A percentile compares a stretch with the other conserved stretches of the same genome.
Conservation (phyloP, 352 stramenopile genomes). For the Plasmopara halstedii region DNA sequence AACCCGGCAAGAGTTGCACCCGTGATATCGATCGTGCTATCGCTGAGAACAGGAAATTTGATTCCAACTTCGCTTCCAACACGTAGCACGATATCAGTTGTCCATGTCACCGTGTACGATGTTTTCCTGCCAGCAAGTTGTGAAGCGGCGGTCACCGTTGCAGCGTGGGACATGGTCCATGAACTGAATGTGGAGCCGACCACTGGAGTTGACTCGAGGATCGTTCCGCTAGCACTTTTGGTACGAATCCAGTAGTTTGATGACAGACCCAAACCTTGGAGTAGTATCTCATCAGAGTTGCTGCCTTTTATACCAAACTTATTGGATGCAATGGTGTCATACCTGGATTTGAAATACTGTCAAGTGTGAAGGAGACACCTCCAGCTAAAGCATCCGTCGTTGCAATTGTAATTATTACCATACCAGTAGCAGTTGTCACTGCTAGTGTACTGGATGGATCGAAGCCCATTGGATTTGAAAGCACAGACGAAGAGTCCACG, state of each 20-base stretch:
- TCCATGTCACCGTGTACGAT: slow-evolving; percentile 35
- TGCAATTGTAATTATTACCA: slow-evolving; percentile 32
- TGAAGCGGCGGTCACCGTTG: slow-evolving; percentile 20
- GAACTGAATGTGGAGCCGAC: slow-evolving; percentile 22
- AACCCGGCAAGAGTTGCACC: slow-evolving; percentile 13
- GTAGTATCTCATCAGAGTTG: not conserved
- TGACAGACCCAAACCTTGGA: slow-evolving; percentile 33
- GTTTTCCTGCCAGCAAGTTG: slow-evolving; percentile 23
- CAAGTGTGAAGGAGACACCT: slow-evolving; percentile 34
- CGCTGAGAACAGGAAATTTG: slow-evolving; percentile 30
- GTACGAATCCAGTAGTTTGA: slow-evolving; percentile 36
- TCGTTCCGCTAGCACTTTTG: slow-evolving; percentile 12
- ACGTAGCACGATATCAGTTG: slow-evolving; percentile 30
- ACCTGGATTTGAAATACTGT: slow-evolving; percentile 58
- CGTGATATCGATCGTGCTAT: slow-evolving; percentile 33
- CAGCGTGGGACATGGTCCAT: slow-evolving; percentile 17
- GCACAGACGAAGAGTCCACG: slow-evolving; percentile 16
- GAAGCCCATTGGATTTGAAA: slow-evolving; percentile 22
- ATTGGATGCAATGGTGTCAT: not conserved
- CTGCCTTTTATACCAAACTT: not conserved
- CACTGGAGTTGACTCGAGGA: slow-evolving; percentile 33
- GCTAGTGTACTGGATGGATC: slow-evolving; percentile 19
- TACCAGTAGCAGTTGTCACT: slow-evolving; percentile 16
- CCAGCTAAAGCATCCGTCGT: slow-evolving; percentile 12
- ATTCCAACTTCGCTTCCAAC: slow-evolving; percentile 34